Percentiles rank a stretch among this genome's conserved stretches.
phyloP scores from a whole-genome alignment of 2,329 filamentous ascomycete species.

The Stachybotrys chlorohalonatus region DNA sequence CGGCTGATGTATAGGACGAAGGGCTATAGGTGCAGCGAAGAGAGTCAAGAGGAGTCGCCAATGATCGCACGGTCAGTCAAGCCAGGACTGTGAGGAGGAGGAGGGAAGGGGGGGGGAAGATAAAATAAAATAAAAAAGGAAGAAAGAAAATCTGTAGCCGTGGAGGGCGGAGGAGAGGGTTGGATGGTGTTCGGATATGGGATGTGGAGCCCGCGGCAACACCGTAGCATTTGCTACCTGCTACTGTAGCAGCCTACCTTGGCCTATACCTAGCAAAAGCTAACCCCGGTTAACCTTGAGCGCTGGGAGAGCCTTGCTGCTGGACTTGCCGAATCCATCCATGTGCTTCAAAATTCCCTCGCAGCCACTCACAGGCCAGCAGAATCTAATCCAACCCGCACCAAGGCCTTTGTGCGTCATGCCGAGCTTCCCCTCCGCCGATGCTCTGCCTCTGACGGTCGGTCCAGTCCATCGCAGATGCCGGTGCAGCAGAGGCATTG shows the following conservation, averaged over 20 bases:
- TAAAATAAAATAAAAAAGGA: conserved; percentile 17
- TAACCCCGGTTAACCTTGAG: neutral
- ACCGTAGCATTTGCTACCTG: too few relatives aligned
- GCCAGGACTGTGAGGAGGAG: conserved; percentile 11
- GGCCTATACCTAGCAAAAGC: neutral
- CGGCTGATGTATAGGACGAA: conserved; percentile 19
- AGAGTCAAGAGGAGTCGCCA: neutral
- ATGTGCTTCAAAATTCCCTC: neutral
- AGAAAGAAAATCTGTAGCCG: conserved; percentile 6
- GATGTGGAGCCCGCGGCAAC: too few relatives aligned
- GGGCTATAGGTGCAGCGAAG: conserved; percentile 8
- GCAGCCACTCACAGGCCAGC: conserved; percentile 13
- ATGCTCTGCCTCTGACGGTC: neutral
- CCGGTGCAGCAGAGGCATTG: neutral
- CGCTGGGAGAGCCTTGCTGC: neutral
- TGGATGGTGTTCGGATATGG: neutral
- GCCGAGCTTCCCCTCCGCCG: conserved; percentile 1
- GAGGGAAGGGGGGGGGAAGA: conserved; percentile 10
- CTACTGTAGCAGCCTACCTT: too few relatives aligned
- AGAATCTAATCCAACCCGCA: conserved; percentile 11
- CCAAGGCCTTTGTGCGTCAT: conserved; percentile 7
- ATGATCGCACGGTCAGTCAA: conserved; percentile 4
- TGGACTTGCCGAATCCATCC: neutral
- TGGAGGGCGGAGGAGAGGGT: conserved; percentile 18
- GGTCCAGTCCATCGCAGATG: too few relatives aligned